phyloP scores from a whole-genome alignment of 805 yeast genomes.

The Teunomyces cretensis region DNA sequence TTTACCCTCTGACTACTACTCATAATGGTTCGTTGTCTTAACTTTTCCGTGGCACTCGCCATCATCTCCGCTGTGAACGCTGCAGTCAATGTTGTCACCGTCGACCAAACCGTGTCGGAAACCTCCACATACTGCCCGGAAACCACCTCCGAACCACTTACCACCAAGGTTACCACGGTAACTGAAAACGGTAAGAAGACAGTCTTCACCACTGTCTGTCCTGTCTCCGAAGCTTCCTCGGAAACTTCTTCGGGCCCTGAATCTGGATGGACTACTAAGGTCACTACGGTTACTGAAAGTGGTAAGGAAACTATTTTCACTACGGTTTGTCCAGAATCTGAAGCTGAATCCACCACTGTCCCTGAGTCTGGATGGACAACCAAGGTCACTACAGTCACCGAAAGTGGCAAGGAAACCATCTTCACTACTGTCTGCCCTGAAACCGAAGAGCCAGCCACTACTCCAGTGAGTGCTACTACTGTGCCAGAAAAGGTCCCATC shows the following conservation, averaged over 20 bases:
- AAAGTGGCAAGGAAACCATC: constrained; percentile 13
- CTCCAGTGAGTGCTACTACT: constrained; percentile 4
- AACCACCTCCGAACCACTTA: constrained; percentile 10
- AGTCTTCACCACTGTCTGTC: too few relatives aligned
- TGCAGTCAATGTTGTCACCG: not conserved
- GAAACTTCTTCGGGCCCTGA: too few relatives aligned
- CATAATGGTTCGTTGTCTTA: not conserved
- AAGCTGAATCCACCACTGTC: too few relatives aligned
- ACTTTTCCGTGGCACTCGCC: not conserved
- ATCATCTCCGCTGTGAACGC: not conserved
- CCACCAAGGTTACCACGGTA: constrained; percentile 14
- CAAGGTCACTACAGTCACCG: constrained; percentile 16
- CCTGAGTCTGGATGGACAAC: not conserved
- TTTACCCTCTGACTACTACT: too few relatives aligned
- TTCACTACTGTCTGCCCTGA: constrained; percentile 15
- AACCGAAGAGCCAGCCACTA: constrained; percentile 7
- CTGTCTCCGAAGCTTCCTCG: too few relatives aligned
- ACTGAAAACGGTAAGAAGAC: constrained; percentile 7
- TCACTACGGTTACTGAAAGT: constrained; percentile 15
- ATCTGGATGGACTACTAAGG: constrained; percentile 1
- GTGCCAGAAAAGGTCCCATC: not conserved
- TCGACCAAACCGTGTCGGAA: not conserved
- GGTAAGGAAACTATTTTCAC: too few relatives aligned
- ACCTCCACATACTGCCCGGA: constrained; percentile 22
- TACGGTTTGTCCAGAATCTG: too few relatives aligned